Percentiles rank a stretch among this genome's conserved stretches.
phyloP scores from a whole-genome alignment of 2,329 filamentous ascomycete species.

The Monosporascus sp. region DNA sequence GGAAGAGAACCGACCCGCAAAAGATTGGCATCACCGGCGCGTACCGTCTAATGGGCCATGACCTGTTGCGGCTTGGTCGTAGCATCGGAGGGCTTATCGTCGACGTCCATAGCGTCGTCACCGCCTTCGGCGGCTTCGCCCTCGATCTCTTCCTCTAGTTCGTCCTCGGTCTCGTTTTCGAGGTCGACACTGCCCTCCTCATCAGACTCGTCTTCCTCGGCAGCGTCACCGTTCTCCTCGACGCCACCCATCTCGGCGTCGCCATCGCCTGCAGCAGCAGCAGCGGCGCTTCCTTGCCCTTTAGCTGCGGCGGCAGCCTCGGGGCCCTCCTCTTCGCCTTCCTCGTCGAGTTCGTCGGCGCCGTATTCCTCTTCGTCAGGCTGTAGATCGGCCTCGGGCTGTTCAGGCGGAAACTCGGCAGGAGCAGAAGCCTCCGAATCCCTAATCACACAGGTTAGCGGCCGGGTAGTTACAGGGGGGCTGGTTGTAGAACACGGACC shows the following conservation, averaged over 20 bases:
- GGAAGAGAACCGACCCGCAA: too few species aligned
- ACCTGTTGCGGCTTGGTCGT: slow-evolving; percentile 18
- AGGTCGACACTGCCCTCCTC: slow-evolving; percentile 64
- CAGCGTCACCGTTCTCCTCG: slow-evolving; percentile 37
- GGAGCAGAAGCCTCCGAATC: slow-evolving; percentile 97
- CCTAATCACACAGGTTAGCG: slow-evolving; percentile 47
- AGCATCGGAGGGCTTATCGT: slow-evolving; percentile 23
- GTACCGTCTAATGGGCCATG: slow-evolving; percentile 13
- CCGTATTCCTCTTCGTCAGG: slow-evolving; percentile 89
- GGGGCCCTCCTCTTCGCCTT: slow-evolving; percentile 51
- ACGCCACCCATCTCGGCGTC: slow-evolving; percentile 69
- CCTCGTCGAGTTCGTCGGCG: slow-evolving; percentile 77
- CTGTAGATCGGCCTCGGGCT: slow-evolving; percentile 85
- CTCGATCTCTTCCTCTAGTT: slow-evolving; percentile 56
- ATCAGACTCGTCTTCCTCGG: slow-evolving; percentile 63
- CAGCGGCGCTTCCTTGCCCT: slow-evolving; percentile 39
- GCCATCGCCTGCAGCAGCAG: slow-evolving; percentile 44
- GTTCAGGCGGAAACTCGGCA: slow-evolving; percentile 92
- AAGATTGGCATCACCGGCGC: too few species aligned
- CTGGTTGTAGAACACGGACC: slow-evolving; percentile 38
- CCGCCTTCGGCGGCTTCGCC: slow-evolving; percentile 29
- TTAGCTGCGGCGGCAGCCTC: slow-evolving; percentile 44
- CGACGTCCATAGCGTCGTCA: slow-evolving; percentile 40
- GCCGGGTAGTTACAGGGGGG: background rate
- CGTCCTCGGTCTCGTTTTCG: slow-evolving; percentile 64